Evolutionary conservation across 768 basidiomycete genomes (phyloP).

Genomic region (Xerocomellus amylosporus): DNA sequence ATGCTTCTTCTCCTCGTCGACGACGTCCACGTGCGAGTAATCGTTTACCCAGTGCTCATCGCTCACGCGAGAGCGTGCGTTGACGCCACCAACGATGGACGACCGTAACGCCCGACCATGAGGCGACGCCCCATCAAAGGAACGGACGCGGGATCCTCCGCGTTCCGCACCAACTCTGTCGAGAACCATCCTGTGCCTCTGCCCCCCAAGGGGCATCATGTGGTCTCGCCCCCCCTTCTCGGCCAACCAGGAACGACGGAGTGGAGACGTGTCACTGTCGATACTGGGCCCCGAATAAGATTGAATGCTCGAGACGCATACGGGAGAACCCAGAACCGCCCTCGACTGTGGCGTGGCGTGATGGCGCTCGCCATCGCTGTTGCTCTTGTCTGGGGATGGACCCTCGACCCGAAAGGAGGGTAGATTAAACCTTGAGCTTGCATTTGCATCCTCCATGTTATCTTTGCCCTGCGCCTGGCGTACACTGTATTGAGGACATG

Average conservation of each 20-base stretch:
- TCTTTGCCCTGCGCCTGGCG: conserved; percentile 6
- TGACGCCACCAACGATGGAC: not conserved
- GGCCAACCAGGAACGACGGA: not conserved
- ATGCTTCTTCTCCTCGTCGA: not conserved
- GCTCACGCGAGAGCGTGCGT: not conserved
- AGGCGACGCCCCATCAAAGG: not conserved
- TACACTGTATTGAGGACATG: conserved; percentile 4
- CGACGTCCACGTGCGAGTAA: not conserved
- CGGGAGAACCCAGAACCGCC: not conserved
- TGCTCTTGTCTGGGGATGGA: conserved; percentile 11
- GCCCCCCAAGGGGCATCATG: not conserved
- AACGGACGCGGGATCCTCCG: not conserved
- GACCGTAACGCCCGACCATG: not conserved
- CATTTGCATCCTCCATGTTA: not conserved
- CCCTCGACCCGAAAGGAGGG: conserved; percentile 17
- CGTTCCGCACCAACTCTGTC: not conserved
- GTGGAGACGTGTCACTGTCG: conserved; percentile 1
- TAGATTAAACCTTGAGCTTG: conserved; percentile 18
- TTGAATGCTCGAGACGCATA: not conserved
- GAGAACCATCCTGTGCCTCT: not conserved
- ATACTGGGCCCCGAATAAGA: not conserved
- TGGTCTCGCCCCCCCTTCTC: not conserved
- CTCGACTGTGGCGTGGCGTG: conserved; percentile 1
- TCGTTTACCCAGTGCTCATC: not conserved
- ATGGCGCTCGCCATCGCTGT: not conserved